Base-by-base conservation (phyloP, 257 asterid species). In the Penstemon newberryi region DNA sequence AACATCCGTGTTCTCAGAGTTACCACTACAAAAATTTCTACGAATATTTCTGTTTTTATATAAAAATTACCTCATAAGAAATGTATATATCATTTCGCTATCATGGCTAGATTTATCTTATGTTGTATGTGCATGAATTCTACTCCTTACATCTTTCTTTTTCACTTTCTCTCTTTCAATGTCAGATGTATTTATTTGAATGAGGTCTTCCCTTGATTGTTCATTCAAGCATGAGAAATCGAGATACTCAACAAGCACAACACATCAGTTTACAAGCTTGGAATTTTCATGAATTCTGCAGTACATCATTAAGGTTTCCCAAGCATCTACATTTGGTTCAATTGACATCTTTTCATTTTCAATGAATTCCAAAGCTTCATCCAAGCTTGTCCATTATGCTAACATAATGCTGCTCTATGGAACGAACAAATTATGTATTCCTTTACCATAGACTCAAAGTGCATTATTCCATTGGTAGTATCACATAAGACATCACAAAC, bases 41-140 rank as follows among this genome's bases (percentile, higher is more conserved):
- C n/a, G n/a, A n/a, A n/a, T n/a, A n/a, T n/a, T n/a, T n/a, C n/a
- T n/a, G n/a, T 1, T n/a, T n/a, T n/a, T n/a, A n/a, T n/a, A n/a
- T n/a, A n/a, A n/a, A n/a, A n/a, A n/a, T n/a, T n/a, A 67, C 56
- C 91, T 86, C 68, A n/a, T n/a, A n/a, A n/a, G n/a, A n/a, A n/a
- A 52, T 39, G 74, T 67, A 42, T 89, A 89, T 56, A 85, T 70
- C 69, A 74, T 82, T 10, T 85, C 94, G 49, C 78, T 80, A 63
- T 87, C 90, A 0, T 95, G 96, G 67, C 79, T 87, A 54, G 96
- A 86, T 69, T 89, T 79, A 74, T 92, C 98, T 60, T 96, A 96
- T 0, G 96, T 96, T 75, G 92, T 84, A 45, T 77, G 89, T 72
- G 87, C 95, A 40, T 81, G 91, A 50, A 82, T 84, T 71, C 84